A percentile compares a stretch with the other conserved stretches of the same genome.
Conservation (phyloP, 208 protist genomes). For the Wallacemonas sp. region DNA sequence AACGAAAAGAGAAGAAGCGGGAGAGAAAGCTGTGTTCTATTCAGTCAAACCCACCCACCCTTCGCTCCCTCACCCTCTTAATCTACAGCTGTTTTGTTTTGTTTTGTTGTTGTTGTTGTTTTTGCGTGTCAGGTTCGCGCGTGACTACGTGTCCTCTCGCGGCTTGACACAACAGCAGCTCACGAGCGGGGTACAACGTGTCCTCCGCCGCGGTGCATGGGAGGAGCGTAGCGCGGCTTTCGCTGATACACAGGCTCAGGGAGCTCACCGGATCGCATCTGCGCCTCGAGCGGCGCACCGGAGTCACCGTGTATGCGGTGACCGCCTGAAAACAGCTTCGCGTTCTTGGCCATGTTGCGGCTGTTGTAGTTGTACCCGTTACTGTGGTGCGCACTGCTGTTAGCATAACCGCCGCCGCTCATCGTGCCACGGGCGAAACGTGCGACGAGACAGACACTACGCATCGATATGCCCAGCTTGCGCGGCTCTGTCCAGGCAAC, state of each 20-base stretch:
- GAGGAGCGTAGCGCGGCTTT: constrained; percentile 73
- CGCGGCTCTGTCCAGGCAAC: constrained; percentile 87
- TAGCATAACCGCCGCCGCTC: constrained; percentile 70
- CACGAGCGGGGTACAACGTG: constrained; percentile 15
- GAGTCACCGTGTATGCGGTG: constrained; percentile 60
- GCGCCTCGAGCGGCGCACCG: constrained; percentile 54
- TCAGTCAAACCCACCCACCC: neutral
- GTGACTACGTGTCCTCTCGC: too few relatives aligned
- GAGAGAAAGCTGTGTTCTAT: constrained; percentile 1
- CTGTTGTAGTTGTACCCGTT: constrained; percentile 68
- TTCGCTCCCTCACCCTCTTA: too few relatives aligned
- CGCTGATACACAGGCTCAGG: constrained; percentile 59
- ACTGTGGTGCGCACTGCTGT: constrained; percentile 50
- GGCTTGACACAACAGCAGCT: neutral
- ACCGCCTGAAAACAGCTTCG: constrained; percentile 58
- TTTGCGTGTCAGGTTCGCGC: too few relatives aligned
- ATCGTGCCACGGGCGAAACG: constrained; percentile 76
- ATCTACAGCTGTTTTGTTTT: neutral
- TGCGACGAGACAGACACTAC: constrained; percentile 74
- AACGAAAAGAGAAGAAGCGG: neutral
- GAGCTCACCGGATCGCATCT: constrained; percentile 74
- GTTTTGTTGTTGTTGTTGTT: neutral
- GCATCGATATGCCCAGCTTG: constrained; percentile 84
- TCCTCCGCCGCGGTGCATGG: constrained; percentile 56
- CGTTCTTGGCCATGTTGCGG: constrained; percentile 53